Evolutionary conservation across 768 basidiomycete genomes (phyloP).

Genomic region (Hortiboletus flavorubellus): DNA sequence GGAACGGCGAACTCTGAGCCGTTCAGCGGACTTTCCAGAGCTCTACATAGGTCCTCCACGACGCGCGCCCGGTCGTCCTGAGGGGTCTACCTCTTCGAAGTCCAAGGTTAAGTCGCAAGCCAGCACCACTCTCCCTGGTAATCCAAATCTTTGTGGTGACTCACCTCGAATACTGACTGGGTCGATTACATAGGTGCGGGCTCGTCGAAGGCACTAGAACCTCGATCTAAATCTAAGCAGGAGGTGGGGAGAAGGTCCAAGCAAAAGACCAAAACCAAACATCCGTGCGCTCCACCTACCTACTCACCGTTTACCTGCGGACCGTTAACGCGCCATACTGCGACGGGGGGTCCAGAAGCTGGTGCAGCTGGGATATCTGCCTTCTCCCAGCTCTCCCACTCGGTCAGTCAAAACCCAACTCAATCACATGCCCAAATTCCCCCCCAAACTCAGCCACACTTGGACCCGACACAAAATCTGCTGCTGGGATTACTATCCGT

Average conservation of each 20-base stretch:
- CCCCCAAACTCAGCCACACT: slow-evolving; percentile 1
- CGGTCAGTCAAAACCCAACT: background rate
- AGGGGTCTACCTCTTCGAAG: slow-evolving; percentile 47
- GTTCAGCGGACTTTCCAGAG: slow-evolving; percentile 33
- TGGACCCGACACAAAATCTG: slow-evolving; percentile 2
- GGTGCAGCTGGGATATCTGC: background rate
- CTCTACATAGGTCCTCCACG: slow-evolving; percentile 37
- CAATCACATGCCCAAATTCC: background rate
- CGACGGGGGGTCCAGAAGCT: background rate
- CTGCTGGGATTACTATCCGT: slow-evolving; percentile 34
- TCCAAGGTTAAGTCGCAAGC: slow-evolving; percentile 31
- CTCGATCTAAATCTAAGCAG: background rate
- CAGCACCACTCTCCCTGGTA: slow-evolving; percentile 4
- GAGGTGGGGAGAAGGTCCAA: slow-evolving; percentile 8
- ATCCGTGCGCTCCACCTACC: slow-evolving; percentile 19
- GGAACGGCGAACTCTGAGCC: slow-evolving; percentile 22
- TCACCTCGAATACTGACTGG: background rate
- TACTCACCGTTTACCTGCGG: slow-evolving; percentile 27
- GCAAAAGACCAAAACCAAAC: slow-evolving; percentile 20
- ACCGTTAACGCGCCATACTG: slow-evolving; percentile 18
- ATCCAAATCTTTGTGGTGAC: background rate
- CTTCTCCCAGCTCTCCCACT: slow-evolving; percentile 2
- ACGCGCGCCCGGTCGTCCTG: slow-evolving; percentile 32
- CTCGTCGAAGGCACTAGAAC: background rate
- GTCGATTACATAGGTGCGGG: slow-evolving; percentile 3